These are phyloP conservation scores for Zymoseptoria pseudotritici DNA, from an alignment of 2,329 filamentous ascomycete genomes.

Conservation along the genomic window DNA sequence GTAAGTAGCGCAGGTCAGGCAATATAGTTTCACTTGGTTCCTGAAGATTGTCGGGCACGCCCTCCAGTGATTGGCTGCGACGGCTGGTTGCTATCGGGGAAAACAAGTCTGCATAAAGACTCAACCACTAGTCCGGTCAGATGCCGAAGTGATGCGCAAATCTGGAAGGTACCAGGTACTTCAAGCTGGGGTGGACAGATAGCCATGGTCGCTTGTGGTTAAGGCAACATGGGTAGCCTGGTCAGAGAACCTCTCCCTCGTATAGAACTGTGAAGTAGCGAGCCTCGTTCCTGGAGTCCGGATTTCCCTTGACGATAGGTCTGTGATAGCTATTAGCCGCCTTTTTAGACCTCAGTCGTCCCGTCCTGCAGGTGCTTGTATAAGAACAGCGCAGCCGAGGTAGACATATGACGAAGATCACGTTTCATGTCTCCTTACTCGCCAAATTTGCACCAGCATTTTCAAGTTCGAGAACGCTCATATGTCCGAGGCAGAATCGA, in stretches of 20 bases:
- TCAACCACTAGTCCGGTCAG: background rate
- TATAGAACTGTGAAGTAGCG: no score
- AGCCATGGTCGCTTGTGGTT: background rate
- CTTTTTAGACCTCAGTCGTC: background rate
- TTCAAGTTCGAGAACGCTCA: background rate
- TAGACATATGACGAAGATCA: background rate
- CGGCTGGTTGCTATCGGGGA: background rate
- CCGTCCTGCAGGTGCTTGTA: background rate
- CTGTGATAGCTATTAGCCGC: background rate
- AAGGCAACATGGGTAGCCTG: no score
- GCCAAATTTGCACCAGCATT: background rate
- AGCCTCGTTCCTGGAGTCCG: no score
- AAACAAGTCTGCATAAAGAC: background rate
- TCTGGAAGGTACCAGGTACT: background rate
- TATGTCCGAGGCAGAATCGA: background rate
- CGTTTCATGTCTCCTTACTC: background rate
- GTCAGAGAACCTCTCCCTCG: no score
- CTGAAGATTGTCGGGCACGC: background rate
- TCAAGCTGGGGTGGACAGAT: background rate
- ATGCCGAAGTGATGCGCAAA: background rate
- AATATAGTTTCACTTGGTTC: background rate
- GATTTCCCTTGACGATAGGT: no score
- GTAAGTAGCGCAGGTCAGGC: background rate
- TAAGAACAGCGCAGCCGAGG: background rate
- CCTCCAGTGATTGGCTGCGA: background rate